Conservation (phyloP, 106 monocot species). For the Apostasia ramifera region DNA sequence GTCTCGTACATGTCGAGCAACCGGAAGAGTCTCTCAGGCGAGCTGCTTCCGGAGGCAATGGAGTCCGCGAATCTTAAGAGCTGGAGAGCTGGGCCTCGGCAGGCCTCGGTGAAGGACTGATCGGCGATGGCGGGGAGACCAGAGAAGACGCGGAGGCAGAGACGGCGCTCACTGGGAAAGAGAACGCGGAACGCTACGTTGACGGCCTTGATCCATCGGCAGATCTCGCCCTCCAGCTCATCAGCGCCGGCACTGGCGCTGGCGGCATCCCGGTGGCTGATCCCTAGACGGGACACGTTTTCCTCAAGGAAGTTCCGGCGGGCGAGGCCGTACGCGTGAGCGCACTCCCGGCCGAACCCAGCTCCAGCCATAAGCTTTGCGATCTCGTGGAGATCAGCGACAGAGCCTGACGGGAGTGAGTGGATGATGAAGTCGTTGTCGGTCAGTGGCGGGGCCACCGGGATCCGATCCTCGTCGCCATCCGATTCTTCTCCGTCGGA, state of each 20-base stretch:
- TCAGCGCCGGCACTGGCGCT: slow-evolving; percentile 19
- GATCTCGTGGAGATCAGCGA: slow-evolving; percentile 52
- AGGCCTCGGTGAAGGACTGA: slow-evolving; percentile 50
- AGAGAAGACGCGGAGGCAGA: slow-evolving; percentile 55
- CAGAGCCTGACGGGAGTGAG: slow-evolving; percentile 47
- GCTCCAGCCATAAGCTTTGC: slow-evolving; percentile 45
- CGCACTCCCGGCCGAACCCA: slow-evolving; percentile 53
- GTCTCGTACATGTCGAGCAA: slow-evolving; percentile 68
- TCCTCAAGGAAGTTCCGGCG: slow-evolving; percentile 57
- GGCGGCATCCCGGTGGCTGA: slow-evolving; percentile 20
- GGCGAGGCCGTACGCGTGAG: slow-evolving; percentile 36
- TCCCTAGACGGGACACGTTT: slow-evolving; percentile 50
- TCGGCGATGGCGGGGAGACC: slow-evolving; percentile 39
- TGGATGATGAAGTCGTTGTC: slow-evolving; percentile 61
- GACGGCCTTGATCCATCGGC: slow-evolving; percentile 46
- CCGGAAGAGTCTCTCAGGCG: slow-evolving; percentile 64
- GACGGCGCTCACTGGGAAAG: slow-evolving; percentile 69
- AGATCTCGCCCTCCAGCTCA: slow-evolving; percentile 56
- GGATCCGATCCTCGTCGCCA: slow-evolving; percentile 24
- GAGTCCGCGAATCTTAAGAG: slow-evolving; percentile 58
- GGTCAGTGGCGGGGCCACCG: slow-evolving; percentile 48
- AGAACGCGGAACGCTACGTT: slow-evolving; percentile 43
- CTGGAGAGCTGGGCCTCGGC: slow-evolving; percentile 39
- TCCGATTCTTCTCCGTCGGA: slow-evolving; percentile 24
- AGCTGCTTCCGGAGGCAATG: slow-evolving; percentile 27